Percentiles rank a stretch among this genome's conserved stretches.
phyloP scores from a whole-genome alignment of 371 early-diverging fungal genomes.

The Amoeboaphelidium protococcarum region DNA sequence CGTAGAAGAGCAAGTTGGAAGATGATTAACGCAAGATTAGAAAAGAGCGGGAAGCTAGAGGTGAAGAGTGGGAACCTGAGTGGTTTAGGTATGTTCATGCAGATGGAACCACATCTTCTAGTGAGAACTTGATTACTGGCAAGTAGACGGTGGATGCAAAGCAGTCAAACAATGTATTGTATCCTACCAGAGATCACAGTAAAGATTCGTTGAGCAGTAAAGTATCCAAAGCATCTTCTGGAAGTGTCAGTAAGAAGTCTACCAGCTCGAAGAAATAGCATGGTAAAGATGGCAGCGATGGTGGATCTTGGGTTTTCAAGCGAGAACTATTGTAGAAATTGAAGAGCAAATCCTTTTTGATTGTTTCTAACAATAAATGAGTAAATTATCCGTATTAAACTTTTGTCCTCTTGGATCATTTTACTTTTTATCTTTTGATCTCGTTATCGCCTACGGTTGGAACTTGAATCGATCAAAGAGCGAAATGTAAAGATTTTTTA shows the following conservation, averaged over 20 bases:
- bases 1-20: slow-evolving; percentile 38
- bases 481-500: not conserved
- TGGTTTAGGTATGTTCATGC: slow-evolving; percentile 21
- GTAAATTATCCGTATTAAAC: not conserved
- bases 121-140: slow-evolving; percentile 5
- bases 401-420: not conserved
- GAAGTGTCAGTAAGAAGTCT: no score
- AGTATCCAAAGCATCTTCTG: no score
- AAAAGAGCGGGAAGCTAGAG: slow-evolving; percentile 26
- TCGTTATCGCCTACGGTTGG: not conserved
- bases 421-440: not conserved
- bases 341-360: no score
- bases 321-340: no score
- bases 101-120: slow-evolving; percentile 5
- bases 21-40: slow-evolving; percentile 37
- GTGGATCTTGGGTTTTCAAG: no score
- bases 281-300: no score
- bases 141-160: no score
- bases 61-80: slow-evolving; percentile 26
- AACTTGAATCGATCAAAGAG: not conserved
- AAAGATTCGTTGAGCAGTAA: no score
- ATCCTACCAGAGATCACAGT: no score
- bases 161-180: no score
- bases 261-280: no score
- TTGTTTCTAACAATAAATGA: not conserved